phyloP scores from a whole-genome alignment of 2,329 filamentous ascomycete species.

The Pyrenophora graminea region DNA sequence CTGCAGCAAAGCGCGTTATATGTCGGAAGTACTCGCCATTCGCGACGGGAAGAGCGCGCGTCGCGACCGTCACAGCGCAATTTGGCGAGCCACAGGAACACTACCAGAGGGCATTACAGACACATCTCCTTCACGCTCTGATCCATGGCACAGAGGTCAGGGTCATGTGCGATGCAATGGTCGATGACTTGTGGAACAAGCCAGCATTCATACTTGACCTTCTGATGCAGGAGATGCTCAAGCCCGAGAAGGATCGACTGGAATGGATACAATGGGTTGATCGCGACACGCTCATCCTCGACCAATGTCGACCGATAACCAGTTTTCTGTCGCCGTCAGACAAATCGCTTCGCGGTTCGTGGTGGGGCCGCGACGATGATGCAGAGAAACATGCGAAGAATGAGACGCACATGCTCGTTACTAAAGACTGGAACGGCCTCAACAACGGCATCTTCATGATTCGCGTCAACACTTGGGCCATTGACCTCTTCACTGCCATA shows the following conservation, averaged over 20 bases:
- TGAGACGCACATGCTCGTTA: constrained; percentile 43
- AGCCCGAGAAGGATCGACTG: constrained; percentile 45
- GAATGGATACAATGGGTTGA: constrained; percentile 53
- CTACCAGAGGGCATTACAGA: constrained; percentile 49
- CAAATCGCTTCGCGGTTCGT: constrained; percentile 20
- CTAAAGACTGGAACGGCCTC: constrained; percentile 49
- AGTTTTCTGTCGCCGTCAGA: constrained; percentile 43
- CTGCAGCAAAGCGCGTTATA: constrained; percentile 16
- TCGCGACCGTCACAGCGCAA: constrained; percentile 48
- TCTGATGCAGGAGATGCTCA: constrained; percentile 41
- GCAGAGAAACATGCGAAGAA: not conserved
- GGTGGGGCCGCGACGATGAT: constrained; percentile 15
- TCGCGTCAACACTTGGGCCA: constrained; percentile 47
- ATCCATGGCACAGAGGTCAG: constrained; percentile 50
- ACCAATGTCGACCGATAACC: constrained; percentile 49
- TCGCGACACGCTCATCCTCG: constrained; percentile 51
- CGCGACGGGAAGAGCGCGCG: constrained; percentile 15
- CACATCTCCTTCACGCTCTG: constrained; percentile 38
- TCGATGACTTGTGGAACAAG: constrained; percentile 53
- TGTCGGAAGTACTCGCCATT: constrained; percentile 26
- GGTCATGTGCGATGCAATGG: constrained; percentile 48
- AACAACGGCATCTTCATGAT: constrained; percentile 52
- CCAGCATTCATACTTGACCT: constrained; percentile 51
- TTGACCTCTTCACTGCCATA: constrained; percentile 47
- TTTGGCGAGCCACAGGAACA: constrained; percentile 43